Percentiles rank a stretch among this genome's conserved stretches.
Conservation (phyloP, 1,139 yeast genomes). For the Sugiyamaella xylanicola region DNA sequence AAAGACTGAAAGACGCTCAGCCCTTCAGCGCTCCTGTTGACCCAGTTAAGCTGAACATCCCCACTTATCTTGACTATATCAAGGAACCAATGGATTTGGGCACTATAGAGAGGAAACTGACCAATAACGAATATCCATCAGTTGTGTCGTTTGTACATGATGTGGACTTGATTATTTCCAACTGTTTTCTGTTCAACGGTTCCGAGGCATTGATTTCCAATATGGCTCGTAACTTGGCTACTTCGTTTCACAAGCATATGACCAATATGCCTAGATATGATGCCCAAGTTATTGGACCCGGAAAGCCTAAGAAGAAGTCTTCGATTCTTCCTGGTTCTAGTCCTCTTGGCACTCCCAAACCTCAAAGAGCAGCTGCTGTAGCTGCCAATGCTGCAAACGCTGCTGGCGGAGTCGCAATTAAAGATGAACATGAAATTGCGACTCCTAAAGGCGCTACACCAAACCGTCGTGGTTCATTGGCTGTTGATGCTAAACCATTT, state of each 20-base stretch:
- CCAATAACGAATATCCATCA: conserved; percentile 66
- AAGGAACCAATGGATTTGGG: conserved; percentile 91
- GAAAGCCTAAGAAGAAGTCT: conserved; percentile 36
- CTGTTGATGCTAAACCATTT: conserved; percentile 37
- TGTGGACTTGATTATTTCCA: conserved; percentile 79
- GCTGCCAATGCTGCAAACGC: conserved; percentile 30
- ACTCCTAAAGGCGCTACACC: conserved; percentile 24
- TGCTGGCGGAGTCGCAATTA: conserved; percentile 6
- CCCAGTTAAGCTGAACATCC: conserved; percentile 82
- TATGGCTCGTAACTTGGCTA: conserved; percentile 89
- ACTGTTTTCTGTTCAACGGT: conserved; percentile 86
- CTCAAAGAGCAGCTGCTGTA: conserved; percentile 35
- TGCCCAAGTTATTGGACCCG: conserved; percentile 47
- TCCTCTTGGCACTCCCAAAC: conserved; percentile 35
- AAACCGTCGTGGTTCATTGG: conserved; percentile 17
- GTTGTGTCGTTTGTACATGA: conserved; percentile 73
- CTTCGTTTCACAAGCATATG: conserved; percentile 92
- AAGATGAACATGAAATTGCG: conserved; percentile 13
- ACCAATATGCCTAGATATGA: conserved; percentile 86
- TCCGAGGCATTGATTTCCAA: conserved; percentile 77
- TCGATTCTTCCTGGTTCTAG: conserved; percentile 29
- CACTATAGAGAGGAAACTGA: conserved; percentile 82
- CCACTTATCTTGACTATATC: conserved; percentile 82
- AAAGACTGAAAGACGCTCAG: conserved; percentile 86
- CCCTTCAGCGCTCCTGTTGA: conserved; percentile 94